Evolutionary conservation across 306 rosid genomes (phyloP).

Genomic region (Coriaria nepalensis): DNA sequence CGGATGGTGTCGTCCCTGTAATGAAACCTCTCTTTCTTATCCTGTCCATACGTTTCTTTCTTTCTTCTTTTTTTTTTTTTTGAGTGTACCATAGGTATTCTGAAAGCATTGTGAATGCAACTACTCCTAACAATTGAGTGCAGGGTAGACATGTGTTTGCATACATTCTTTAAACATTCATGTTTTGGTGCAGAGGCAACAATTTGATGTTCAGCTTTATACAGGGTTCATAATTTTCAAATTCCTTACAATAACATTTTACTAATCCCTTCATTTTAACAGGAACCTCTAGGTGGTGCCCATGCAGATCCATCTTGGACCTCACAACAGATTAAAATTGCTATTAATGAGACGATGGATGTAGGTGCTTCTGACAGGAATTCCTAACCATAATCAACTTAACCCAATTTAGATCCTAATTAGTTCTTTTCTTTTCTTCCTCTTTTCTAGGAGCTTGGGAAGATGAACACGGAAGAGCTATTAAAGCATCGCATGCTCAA

Average conservation of each 20-base stretch:
- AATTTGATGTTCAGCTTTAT: neutral
- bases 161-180: too few relatives aligned
- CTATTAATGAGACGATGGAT: constrained; percentile 64
- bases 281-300: constrained; percentile 97
- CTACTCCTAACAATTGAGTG: too few relatives aligned
- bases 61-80: neutral
- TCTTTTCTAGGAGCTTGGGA: constrained; percentile 51
- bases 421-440: constrained; percentile 16
- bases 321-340: constrained; percentile 67
- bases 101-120: neutral
- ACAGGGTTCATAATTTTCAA: neutral
- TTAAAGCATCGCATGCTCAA: constrained; percentile 59
- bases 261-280: constrained; percentile 12
- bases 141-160: too few relatives aligned
- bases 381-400: constrained; percentile 13
- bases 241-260: neutral
- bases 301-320: constrained; percentile 79
- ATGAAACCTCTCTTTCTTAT: constrained; percentile 17
- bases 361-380: constrained; percentile 35
- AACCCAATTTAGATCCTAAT: constrained; percentile 9
- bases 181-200: too few relatives aligned
- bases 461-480: constrained; percentile 48
- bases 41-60: constrained; percentile 6
- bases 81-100: neutral
- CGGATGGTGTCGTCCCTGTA: constrained; percentile 86